Evolutionary conservation across 352 stramenopile species (phyloP).

Genomic region (Pythium angustatum): DNA sequence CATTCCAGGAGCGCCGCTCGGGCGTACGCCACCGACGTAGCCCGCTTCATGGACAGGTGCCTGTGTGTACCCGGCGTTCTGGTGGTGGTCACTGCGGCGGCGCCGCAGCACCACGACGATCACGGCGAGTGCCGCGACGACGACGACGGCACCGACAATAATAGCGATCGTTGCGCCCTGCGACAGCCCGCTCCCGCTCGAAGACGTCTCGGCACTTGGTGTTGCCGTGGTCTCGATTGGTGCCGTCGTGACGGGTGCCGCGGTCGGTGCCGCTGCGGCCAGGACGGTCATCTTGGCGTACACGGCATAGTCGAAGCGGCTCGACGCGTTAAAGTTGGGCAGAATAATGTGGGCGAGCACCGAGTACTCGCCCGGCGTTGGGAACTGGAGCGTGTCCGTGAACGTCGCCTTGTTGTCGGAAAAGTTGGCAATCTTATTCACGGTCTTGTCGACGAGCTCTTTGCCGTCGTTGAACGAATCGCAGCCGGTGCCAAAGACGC

Average conservation of each 20-base stretch:
- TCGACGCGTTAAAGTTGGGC: conserved; percentile 26
- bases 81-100: conserved; percentile 24
- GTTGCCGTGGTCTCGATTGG: conserved; percentile 1
- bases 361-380: conserved; percentile 31
- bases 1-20: conserved; percentile 17
- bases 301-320: conserved; percentile 32
- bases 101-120: conserved; percentile 41
- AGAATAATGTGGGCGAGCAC: conserved; percentile 36
- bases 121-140: conserved; percentile 48
- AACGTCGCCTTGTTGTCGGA: conserved; percentile 29
- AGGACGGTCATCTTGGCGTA: conserved; percentile 28
- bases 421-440: conserved; percentile 34
- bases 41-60: conserved; percentile 48
- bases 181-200: conserved; percentile 38
- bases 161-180: conserved; percentile 54
- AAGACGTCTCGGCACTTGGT: conserved; percentile 5
- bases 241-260: conserved; percentile 7
- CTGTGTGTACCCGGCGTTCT: conserved; percentile 39
- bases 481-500: conserved; percentile 33
- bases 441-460: conserved; percentile 33
- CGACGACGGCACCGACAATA: conserved; percentile 53
- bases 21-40: conserved; percentile 5
- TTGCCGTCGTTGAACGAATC: conserved; percentile 36
- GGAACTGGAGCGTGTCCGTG: conserved; percentile 25
- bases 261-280: background rate